Base-by-base conservation (phyloP, 108 stramenopile species). In the Cyclotella cryptica region DNA sequence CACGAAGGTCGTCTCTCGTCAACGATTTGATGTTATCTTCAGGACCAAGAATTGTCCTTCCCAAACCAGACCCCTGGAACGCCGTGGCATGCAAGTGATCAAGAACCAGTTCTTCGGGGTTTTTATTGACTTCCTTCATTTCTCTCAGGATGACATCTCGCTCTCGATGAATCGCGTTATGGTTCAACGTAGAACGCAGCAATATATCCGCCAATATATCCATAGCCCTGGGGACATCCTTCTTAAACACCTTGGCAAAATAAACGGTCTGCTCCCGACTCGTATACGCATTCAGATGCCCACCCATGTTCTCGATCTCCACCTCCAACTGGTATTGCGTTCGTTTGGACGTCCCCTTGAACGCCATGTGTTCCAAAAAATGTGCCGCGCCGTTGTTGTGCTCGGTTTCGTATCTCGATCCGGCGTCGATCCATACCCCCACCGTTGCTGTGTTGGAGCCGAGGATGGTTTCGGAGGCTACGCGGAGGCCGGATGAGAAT, bases 351-450 rank as follows among this genome's bases (percentile, higher is more conserved):
- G 97, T 98, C 69, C 99, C 99, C 88, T 99, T 99, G 90, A 99
- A 99, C 67, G 97, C 96, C 97, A 99, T 97, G 92, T 99, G 99
- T 86, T 99, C 99, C 64, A 99, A 83, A 81, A 99, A 99, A 85
- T 99, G 99, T 10, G 98, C 97, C n/a, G 93, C 96, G 59, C 99
- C 99, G 82, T 99, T 99, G 93, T 98, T 99, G 52, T 79, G 69
- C 10, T 80, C 87, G 0, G 97, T 99, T 91, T 99, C 99, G 87
- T 98, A 99, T 1, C 99, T 88, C 3, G 89, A 90, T 15, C 93
- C 95, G 46, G 93, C 93, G 71, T 93, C 94, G 72, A 97, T 94
- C 91, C 93, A 95, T 11, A 95, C 92, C 15, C 94, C 94, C 61
- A 95, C 91, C 21, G 94, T 95, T 65, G 94, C 94, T 13, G 96